Evolutionary conservation across 2,329 filamentous ascomycete genomes (phyloP).

Genomic region (Pseudogymnoascus sp.): DNA sequence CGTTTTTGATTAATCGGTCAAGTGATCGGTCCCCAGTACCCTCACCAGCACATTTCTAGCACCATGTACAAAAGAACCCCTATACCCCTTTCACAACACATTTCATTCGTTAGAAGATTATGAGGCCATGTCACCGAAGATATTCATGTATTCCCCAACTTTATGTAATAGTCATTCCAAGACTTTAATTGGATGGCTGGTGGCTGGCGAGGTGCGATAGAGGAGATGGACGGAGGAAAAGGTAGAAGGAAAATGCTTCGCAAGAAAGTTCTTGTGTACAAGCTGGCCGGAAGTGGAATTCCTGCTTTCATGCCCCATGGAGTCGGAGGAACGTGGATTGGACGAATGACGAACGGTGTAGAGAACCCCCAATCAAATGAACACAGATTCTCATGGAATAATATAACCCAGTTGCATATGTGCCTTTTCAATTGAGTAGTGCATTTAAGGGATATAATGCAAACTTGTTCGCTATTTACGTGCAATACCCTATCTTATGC

Average conservation of each 20-base stretch:
- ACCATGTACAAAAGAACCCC: constrained; percentile 11
- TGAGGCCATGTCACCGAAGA: constrained; percentile 15
- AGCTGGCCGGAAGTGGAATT: not conserved
- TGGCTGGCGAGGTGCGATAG: constrained; percentile 12
- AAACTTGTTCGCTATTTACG: not conserved
- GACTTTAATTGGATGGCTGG: constrained; percentile 13
- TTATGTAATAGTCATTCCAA: constrained; percentile 15
- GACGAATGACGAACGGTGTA: constrained; percentile 10
- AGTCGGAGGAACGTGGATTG: constrained; percentile 11
- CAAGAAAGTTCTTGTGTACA: constrained; percentile 10
- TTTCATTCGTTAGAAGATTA: constrained; percentile 12
- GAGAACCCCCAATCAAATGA: constrained; percentile 13
- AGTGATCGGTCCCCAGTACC: constrained; percentile 17
- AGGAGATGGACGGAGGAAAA: not conserved
- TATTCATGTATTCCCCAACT: constrained; percentile 15
- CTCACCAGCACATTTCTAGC: constrained; percentile 8
- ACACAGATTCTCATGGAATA: constrained; percentile 9
- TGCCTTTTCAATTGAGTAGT: not conserved
- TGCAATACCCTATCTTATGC: not conserved
- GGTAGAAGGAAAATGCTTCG: constrained; percentile 1
- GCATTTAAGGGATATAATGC: not conserved
- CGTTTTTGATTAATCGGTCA: constrained; percentile 21
- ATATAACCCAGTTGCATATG: constrained; percentile 1
- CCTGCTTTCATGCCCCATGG: not conserved
- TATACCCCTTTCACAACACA: constrained; percentile 12